phyloP scores from a whole-genome alignment of 495 filamentous ascomycete genomes.

The Cercophora samala region DNA sequence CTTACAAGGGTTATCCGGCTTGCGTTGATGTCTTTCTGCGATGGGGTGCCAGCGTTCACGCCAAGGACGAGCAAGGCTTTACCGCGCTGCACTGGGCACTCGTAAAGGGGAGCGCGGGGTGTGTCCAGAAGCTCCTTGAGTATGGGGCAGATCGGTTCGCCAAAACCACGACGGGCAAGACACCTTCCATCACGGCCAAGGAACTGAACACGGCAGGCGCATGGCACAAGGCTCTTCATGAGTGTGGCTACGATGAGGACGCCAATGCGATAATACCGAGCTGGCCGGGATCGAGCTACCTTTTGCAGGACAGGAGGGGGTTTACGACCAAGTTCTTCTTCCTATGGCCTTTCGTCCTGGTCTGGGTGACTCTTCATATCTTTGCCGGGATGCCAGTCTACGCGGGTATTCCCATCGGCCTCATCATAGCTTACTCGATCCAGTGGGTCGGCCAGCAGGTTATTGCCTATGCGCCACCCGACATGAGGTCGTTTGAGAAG shows the following conservation, averaged over 20 bases:
- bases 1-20: constrained; percentile 89
- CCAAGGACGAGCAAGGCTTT: constrained; percentile 84
- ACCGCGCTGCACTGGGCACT: constrained; percentile 95
- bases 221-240: constrained; percentile 80
- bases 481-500: constrained; percentile 82
- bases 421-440: constrained; percentile 63
- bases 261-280: constrained; percentile 62
- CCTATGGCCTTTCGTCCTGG: constrained; percentile 75
- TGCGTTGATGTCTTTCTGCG: constrained; percentile 90
- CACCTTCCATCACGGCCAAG: constrained; percentile 73
- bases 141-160: constrained; percentile 91
- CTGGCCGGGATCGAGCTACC: constrained; percentile 53
- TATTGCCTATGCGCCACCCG: constrained; percentile 72
- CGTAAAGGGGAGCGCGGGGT: constrained; percentile 81
- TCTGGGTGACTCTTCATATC: constrained; percentile 67
- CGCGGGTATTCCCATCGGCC: constrained; percentile 65
- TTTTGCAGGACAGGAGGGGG: constrained; percentile 66
- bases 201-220: constrained; percentile 83
- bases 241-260: constrained; percentile 78
- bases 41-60: constrained; percentile 93
- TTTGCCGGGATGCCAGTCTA: constrained; percentile 72
- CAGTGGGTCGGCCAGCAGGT: constrained; percentile 77
- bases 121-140: constrained; percentile 87
- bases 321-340: constrained; percentile 88
- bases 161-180: constrained; percentile 81